Base-by-base conservation (phyloP, 2,329 filamentous ascomycete species). In the Fusarium sp. region DNA sequence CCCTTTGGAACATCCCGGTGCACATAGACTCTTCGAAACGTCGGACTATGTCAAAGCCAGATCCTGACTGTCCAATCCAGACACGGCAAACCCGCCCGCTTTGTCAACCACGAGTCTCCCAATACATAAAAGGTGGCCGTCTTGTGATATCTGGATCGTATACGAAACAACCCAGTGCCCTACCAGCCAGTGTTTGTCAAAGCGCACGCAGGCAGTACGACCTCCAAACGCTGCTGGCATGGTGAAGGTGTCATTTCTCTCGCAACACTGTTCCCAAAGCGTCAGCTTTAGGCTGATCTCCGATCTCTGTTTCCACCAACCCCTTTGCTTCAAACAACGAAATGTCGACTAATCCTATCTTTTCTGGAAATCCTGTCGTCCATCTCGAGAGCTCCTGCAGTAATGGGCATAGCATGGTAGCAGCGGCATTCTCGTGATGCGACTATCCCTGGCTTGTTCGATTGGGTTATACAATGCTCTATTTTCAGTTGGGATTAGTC, bases 351-450 rank as follows among this genome's bases (percentile, higher is more conserved):
- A 56, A 39, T 36, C 32, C 22, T 12, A 32, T 30, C 39, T 39
- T 35, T 69, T 69, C 30, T 51, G 44, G 65, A 17, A 57, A 32
- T 47, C 15, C n/a, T 38, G 26, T 35, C n/a, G 42, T 24, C 38
- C 38, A 63, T 63, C 38, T 50, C 44, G 30, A 30, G 47, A 39
- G 47, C 48, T 69, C 54, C 55, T 68, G 63, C 36, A 51, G 68
- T 45, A 39, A 35, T 26, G 66, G 57, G 42, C 35, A 67, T 48
- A 50, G 36, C 26, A 55, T 32, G 32, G 36, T 38, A 69, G 32
- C 36, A 68, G 36, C 38, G 32, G 44, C 22, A n/a, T 47, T 57
- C 30, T 45, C 22, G 32, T 39, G 38, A 36, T 64, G 44, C 44
- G 35, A 47, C 44, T 36, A 32, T 51, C 41, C 57, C 56, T 35